Evolutionary conservation across 441 rosid genomes (phyloP), one percentile per base, ranked within the genome.

Genomic region (Pelargonium australe): DNA sequence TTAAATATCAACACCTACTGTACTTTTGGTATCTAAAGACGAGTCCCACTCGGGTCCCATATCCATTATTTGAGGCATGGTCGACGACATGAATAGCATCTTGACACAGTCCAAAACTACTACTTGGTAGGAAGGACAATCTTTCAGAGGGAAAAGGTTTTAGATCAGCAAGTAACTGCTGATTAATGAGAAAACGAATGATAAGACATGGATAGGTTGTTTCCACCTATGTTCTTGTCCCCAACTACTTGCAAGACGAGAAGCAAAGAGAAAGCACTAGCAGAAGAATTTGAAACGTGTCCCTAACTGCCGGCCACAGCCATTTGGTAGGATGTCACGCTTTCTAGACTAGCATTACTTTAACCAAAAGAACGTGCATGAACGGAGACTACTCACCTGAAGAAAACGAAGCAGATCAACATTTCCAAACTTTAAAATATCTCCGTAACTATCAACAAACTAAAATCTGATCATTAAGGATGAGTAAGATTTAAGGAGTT

Each of bases 141-240:
- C 69, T 45, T 67, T 40, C 2, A 0, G 31, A 28, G 3, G 47
- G 60, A 31, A 66, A 68, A 28, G 47, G 64, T 64, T 31, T 28
- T 25, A 10, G 20, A 28, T n/a, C 2, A 45, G 7, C 5, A 12
- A 65, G 31, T 49, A 11, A 41, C 0, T 67, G 49, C 58, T 57
- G n/a, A 40, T 62, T 10, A 53, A 64, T 58, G 64, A 63, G 5
- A 20, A 10, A 28, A 28, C 31, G 3, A 28, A 28, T 28, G 31
- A 28, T 28, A 28, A 0, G 31, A 28, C 31, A 28, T 28, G 31
- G 70, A 62, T 34, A n/a, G 17, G 49, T 45, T 63, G 61, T 16
- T n/a, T 6, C 19, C 11, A 65, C 19, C 70, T 44, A n/a, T 68
- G 63, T 49, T 13, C 64, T 55, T 1, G 7, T 65, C 69, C 47